These are phyloP conservation scores for Phoma sp. DNA, from an alignment of 2,329 filamentous ascomycete genomes.

Conservation along the genomic window DNA sequence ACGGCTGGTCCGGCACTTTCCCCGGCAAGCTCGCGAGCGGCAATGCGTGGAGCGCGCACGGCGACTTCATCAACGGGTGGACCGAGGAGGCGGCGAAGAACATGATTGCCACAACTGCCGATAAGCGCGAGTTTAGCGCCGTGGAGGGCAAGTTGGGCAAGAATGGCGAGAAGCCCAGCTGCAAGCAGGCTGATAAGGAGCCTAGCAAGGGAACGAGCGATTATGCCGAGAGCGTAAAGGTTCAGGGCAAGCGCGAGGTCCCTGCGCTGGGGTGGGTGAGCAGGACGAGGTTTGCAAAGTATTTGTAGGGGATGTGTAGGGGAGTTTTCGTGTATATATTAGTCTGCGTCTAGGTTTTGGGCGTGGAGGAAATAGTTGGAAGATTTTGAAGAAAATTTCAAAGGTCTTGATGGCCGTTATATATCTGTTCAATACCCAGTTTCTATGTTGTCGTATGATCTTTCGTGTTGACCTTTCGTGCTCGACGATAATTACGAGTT, in stretches of 20 bases:
- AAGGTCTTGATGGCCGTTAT: constrained; percentile 1
- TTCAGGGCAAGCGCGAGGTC: constrained; percentile 30
- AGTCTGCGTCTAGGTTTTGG: not conserved
- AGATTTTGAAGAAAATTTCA: not conserved
- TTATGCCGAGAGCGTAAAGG: constrained; percentile 48
- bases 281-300: constrained; percentile 12
- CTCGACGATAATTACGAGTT: too few relatives aligned
- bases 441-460: too few relatives aligned
- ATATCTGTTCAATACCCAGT: too few relatives aligned
- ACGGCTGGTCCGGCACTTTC: constrained; percentile 55
- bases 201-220: constrained; percentile 53
- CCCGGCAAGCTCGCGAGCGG: constrained; percentile 55
- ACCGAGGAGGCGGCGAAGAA: constrained; percentile 51
- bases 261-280: constrained; percentile 9
- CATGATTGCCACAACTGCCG: constrained; percentile 50
- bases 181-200: constrained; percentile 52
- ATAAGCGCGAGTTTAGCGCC: constrained; percentile 46
- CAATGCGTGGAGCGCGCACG: constrained; percentile 53
- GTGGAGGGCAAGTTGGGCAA: constrained; percentile 48
- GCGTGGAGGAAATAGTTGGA: not conserved
- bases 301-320: not conserved
- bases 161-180: constrained; percentile 41
- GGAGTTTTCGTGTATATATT: constrained; percentile 2
- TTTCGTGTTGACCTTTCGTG: too few relatives aligned
- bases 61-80: constrained; percentile 61